Evolutionary conservation across 169 alveolate genomes (phyloP).

Genomic region (Ichthyophthirius multifiliis): DNA sequence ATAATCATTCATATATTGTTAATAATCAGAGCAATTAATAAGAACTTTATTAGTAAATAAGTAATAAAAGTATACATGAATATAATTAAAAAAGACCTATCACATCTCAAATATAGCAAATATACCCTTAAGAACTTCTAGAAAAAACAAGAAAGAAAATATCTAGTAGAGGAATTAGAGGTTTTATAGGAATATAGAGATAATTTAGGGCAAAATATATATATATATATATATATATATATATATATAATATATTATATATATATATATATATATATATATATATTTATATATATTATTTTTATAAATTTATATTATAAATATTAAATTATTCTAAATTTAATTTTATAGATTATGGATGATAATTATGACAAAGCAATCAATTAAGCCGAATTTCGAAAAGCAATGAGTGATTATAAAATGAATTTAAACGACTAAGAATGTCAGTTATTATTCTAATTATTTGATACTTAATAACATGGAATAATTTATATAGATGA

Average conservation of each 20-base stretch:
- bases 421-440: conserved; percentile 48
- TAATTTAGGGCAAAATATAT: conserved; percentile 48
- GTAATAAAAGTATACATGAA: too few relatives aligned
- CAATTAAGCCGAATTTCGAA: conserved; percentile 57
- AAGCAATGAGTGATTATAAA: conserved; percentile 62
- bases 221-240: too few relatives aligned
- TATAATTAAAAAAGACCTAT: neutral
- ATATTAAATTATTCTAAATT: neutral
- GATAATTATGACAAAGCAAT: conserved; percentile 58
- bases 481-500: conserved; percentile 61
- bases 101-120: neutral
- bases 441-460: conserved; percentile 42
- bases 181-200: conserved; percentile 70
- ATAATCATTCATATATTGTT: too few relatives aligned
- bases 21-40: too few relatives aligned
- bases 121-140: conserved; percentile 15
- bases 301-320: neutral
- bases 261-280: too few relatives aligned
- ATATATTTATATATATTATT: too few relatives aligned
- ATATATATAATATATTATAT: too few relatives aligned
- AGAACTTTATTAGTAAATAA: too few relatives aligned
- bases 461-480: conserved; percentile 45
- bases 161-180: conserved; percentile 72
- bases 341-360: conserved; percentile 41
- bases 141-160: conserved; percentile 53